Evolutionary conservation across 257 asterid genomes (phyloP), one percentile per base, ranked within the genome.

Genomic region (Penstemon davidsonii): DNA sequence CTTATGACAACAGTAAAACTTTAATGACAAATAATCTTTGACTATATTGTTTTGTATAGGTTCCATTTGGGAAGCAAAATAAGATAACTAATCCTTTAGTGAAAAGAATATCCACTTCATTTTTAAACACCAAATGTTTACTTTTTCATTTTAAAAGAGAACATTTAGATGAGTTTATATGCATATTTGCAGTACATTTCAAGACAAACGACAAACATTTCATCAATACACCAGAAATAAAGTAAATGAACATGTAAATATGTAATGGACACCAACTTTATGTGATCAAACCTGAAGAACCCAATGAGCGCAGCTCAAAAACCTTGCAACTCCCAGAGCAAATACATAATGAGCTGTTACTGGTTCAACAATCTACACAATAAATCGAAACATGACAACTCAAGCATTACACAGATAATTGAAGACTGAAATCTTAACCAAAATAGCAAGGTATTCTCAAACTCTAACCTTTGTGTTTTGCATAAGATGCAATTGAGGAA

Each of bases 281-380:
- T 44, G n/a, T 9, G 55, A 45, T 62, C 39, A 25, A 42, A 80
- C 85, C 85, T 80, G 82, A 60, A 77, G 77, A 67, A 81, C 46
- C 85, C 85, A 81, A 64, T 81, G 80, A 5, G 85, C 85, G 49
- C 82, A 81, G 50, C 82, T 75, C 60, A 81, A 64, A 56, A 81
- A 81, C 69, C 82, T 81, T 41, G 85, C 75, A 67, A 77, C 77
- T 56, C 85, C 83, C 60, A 77, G 73, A 18, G 85, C 83, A 60
- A 81, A 81, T 37, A 81, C 80, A 67, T 81, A 81, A 74, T 74
- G 75, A 18, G 85, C 78, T 18, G 85, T 81, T 70, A 81, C 77
- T 3, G 80, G 83, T 68, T 79, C 84, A 39, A 79, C 63, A 72
- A 79, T 72, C 84, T 79, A 71, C 9, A 52, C 18, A 37, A 42